phyloP scores from a whole-genome alignment of 2,329 filamentous ascomycete genomes.

The Penicillium sp. region DNA sequence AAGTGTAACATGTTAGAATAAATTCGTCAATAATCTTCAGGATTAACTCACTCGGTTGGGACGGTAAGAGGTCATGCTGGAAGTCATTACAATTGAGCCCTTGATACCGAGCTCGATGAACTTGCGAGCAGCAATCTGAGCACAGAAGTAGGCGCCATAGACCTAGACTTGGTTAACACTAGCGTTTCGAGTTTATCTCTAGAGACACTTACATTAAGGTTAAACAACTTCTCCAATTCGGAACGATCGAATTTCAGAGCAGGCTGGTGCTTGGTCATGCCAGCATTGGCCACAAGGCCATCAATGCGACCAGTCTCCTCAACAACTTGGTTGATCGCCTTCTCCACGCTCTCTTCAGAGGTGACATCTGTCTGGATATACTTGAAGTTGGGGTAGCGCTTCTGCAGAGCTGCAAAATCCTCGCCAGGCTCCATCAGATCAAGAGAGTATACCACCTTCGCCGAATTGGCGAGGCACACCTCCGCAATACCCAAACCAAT shows the following conservation, averaged over 20 bases:
- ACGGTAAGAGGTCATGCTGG: conserved; percentile 51
- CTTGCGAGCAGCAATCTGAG: conserved; percentile 28
- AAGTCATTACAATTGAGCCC: conserved; percentile 47
- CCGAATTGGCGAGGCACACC: conserved; percentile 48
- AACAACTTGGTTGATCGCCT: conserved; percentile 44
- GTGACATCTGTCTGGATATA: conserved; percentile 52
- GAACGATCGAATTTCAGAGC: conserved; percentile 46
- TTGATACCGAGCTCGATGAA: conserved; percentile 45
- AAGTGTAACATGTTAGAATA: not conserved
- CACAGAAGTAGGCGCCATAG: conserved; percentile 33
- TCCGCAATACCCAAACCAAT: conserved; percentile 51
- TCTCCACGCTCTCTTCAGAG: conserved; percentile 40
- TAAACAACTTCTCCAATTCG: conserved; percentile 44
- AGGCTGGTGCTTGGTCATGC: conserved; percentile 48
- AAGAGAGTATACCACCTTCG: conserved; percentile 42
- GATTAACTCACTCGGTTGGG: conserved; percentile 38
- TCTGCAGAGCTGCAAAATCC: conserved; percentile 38
- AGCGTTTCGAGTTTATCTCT: too few relatives aligned
- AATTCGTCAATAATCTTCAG: not conserved
- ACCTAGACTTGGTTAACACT: conserved; percentile 9
- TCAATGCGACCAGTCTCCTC: conserved; percentile 43
- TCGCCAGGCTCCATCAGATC: conserved; percentile 40
- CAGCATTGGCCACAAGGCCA: conserved; percentile 45
- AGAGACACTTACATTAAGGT: conserved; percentile 42
- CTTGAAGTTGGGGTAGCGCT: conserved; percentile 45